Percentiles rank a stretch among this genome's conserved stretches.
Evolutionary conservation across 345 rosid genomes (phyloP).

Genomic region (Hypericum androsaemum): DNA sequence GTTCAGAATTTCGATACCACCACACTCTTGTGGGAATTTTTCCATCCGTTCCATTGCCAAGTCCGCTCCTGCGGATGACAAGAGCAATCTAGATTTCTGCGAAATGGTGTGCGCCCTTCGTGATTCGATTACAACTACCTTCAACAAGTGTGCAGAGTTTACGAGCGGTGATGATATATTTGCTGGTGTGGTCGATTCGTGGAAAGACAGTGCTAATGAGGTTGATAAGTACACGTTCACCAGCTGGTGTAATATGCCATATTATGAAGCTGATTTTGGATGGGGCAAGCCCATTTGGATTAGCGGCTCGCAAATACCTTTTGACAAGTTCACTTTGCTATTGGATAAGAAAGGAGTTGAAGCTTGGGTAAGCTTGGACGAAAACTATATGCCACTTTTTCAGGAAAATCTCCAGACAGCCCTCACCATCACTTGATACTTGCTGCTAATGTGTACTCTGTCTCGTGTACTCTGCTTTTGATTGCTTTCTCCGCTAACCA

Average conservation of each 20-base stretch:
- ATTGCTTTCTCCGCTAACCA: too few species aligned
- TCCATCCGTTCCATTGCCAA: background rate
- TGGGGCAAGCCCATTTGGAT: constrained; percentile 24
- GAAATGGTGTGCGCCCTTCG: background rate
- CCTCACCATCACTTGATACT: too few species aligned
- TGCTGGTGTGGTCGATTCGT: background rate
- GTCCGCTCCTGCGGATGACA: background rate
- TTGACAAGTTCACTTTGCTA: constrained; percentile 2
- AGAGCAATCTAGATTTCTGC: background rate
- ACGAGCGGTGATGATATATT: background rate
- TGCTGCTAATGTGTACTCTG: too few species aligned
- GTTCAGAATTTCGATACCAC: background rate
- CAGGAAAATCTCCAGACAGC: constrained; percentile 6
- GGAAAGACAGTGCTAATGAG: background rate
- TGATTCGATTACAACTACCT: background rate
- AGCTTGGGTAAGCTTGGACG: constrained; percentile 16
- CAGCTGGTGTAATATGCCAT: constrained; percentile 19
- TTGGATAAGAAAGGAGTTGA: constrained; percentile 13
- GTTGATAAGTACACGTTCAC: constrained; percentile 1
- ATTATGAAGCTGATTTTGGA: too few species aligned
- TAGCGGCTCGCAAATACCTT: background rate
- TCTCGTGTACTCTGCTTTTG: too few species aligned
- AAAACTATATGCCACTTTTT: constrained; percentile 10
- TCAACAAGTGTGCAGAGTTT: background rate
- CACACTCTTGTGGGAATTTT: background rate